Conservation (phyloP, 805 yeast species). For the Saccharomycopsis oosterbeekiorum region DNA sequence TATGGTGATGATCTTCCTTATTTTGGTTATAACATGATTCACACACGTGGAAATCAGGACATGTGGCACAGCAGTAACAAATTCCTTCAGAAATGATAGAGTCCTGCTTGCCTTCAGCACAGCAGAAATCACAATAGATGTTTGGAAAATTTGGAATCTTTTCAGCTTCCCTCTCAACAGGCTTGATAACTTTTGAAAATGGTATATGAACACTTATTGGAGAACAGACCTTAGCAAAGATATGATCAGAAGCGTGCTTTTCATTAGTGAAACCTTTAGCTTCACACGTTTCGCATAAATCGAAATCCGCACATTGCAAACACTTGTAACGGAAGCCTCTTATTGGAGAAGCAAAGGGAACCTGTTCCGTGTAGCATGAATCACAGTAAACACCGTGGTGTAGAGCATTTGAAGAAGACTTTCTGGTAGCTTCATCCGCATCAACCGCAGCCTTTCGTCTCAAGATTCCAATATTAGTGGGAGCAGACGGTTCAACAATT, state of each 20-base stretch:
- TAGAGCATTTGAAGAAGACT: neutral
- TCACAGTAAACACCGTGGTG: conserved; percentile 1
- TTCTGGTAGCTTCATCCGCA: neutral
- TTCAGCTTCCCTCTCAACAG: neutral
- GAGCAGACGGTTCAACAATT: neutral
- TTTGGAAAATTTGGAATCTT: neutral
- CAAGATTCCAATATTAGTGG: neutral
- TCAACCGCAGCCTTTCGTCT: neutral
- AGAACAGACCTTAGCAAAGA: conserved; percentile 1
- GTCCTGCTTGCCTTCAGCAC: conserved; percentile 15
- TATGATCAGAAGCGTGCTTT: conserved; percentile 14
- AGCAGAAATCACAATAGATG: conserved; percentile 12
- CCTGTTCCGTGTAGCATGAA: neutral
- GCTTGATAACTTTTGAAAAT: neutral
- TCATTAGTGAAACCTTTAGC: conserved; percentile 12
- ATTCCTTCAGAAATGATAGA: conserved; percentile 25
- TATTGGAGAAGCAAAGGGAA: conserved; percentile 15
- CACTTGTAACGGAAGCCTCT: conserved; percentile 40
- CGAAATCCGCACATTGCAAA: conserved; percentile 38
- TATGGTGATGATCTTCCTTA: conserved; percentile 7
- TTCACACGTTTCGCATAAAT: conserved; percentile 34
- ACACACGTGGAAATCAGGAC: conserved; percentile 43
- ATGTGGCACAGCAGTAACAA: conserved; percentile 38
- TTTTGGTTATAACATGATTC: conserved; percentile 25
- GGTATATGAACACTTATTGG: neutral